Evolutionary conservation across 306 rosid species (phyloP).

Genomic region (Quillaja saponaria): DNA sequence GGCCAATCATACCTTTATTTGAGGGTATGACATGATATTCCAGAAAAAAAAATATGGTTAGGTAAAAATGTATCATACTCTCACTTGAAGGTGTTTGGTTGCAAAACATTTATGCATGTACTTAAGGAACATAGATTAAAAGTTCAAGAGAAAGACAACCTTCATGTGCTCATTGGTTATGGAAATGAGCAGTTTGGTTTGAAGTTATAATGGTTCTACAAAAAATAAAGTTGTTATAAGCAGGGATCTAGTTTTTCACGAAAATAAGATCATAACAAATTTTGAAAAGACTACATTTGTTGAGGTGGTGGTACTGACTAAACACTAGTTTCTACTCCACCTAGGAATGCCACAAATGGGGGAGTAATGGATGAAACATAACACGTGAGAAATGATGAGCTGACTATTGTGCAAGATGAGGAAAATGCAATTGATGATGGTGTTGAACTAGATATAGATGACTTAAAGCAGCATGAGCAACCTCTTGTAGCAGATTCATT

Average conservation of each 20-base stretch:
- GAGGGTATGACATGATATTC: no score
- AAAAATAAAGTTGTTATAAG: neutral
- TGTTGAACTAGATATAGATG: neutral
- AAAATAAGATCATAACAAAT: neutral
- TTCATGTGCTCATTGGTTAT: neutral
- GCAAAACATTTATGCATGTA: neutral
- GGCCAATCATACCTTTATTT: no score
- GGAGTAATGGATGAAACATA: neutral
- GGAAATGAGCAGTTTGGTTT: conserved; percentile 6
- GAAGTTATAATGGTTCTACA: neutral
- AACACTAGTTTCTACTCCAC: neutral
- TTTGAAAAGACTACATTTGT: neutral
- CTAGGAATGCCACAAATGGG: neutral
- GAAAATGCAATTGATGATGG: neutral
- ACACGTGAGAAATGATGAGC: neutral
- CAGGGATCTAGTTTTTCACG: neutral
- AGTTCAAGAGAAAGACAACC: neutral
- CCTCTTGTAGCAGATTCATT: neutral
- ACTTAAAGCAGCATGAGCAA: neutral
- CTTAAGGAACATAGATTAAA: neutral
- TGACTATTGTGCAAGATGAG: no score
- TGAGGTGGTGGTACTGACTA: neutral
- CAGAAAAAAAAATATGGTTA: neutral
- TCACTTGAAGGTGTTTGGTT: neutral
- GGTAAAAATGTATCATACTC: neutral